phyloP scores from a whole-genome alignment of 306 rosid species.

The Medicago ruthenica region DNA sequence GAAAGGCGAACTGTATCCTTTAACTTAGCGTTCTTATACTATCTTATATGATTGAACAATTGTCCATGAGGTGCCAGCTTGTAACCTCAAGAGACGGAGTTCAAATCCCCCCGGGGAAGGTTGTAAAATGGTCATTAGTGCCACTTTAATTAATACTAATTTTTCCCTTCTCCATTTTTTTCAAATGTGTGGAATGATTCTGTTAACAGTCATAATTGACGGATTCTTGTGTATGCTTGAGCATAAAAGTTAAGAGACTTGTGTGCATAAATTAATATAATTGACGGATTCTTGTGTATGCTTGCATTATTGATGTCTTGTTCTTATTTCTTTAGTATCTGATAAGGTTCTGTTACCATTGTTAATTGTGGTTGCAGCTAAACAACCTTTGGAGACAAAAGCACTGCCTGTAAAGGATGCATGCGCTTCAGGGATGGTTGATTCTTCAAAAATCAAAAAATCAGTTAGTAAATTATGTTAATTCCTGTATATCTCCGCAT shows the following conservation, averaged over 20 bases:
- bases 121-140: too few species aligned
- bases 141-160: too few species aligned
- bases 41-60: neutral
- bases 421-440: slow-evolving; percentile 49
- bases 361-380: slow-evolving; percentile 56
- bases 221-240: slow-evolving; percentile 26
- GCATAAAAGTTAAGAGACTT: slow-evolving; percentile 7
- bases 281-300: too few species aligned
- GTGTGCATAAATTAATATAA: slow-evolving; percentile 6
- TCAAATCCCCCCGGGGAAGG: too few species aligned
- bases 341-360: slow-evolving; percentile 39
- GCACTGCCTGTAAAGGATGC: slow-evolving; percentile 50
- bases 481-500: slow-evolving; percentile 28
- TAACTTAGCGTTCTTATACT: slow-evolving; percentile 31
- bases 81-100: too few species aligned
- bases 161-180: too few species aligned
- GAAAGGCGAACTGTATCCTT: neutral
- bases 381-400: slow-evolving; percentile 50
- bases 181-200: slow-evolving; percentile 5
- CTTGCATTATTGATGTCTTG: slow-evolving; percentile 22
- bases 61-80: too few species aligned
- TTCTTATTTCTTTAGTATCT: slow-evolving; percentile 43
- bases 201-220: slow-evolving; percentile 3
- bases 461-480: slow-evolving; percentile 54
- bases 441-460: slow-evolving; percentile 68